Evolutionary conservation across 2,329 filamentous ascomycete genomes (phyloP).

Genomic region (Apiospora arundinis): DNA sequence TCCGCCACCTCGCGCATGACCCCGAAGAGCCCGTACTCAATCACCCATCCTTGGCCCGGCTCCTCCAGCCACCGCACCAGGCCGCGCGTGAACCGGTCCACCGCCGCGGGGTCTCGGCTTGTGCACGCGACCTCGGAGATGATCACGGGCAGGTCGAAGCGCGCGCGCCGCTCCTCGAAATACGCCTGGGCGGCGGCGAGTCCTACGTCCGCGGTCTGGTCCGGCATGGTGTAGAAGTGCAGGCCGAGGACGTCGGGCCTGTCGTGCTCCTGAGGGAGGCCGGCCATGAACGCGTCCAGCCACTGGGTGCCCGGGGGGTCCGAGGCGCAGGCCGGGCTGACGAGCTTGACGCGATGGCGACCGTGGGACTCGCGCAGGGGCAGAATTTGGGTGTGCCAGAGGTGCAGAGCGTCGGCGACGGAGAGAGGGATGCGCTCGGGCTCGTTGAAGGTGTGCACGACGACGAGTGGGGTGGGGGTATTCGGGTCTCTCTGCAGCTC

Average conservation of each 20-base stretch:
- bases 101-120: not conserved
- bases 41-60: slow-evolving; percentile 3
- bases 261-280: slow-evolving; percentile 37
- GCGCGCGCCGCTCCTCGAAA: slow-evolving; percentile 36
- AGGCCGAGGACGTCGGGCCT: slow-evolving; percentile 47
- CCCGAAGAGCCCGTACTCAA: slow-evolving; percentile 33
- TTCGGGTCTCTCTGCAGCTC: slow-evolving; percentile 31
- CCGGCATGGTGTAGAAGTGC: not conserved
- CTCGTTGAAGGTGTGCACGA: slow-evolving; percentile 54
- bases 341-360: slow-evolving; percentile 38
- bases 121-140: not conserved
- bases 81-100: not conserved
- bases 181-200: slow-evolving; percentile 43
- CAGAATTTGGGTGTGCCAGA: slow-evolving; percentile 47
- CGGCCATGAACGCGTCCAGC: slow-evolving; percentile 48
- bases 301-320: slow-evolving; percentile 46
- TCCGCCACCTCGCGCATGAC: slow-evolving; percentile 21
- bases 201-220: slow-evolving; percentile 25
- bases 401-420: slow-evolving; percentile 43
- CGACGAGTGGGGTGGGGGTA: slow-evolving; percentile 28
- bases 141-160: slow-evolving; percentile 33
- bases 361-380: slow-evolving; percentile 35
- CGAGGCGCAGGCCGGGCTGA: slow-evolving; percentile 46
- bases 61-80: slow-evolving; percentile 6
- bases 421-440: slow-evolving; percentile 47